Base-by-base conservation (phyloP, 768 basidiomycete species). In the Termitomyces sp. region DNA sequence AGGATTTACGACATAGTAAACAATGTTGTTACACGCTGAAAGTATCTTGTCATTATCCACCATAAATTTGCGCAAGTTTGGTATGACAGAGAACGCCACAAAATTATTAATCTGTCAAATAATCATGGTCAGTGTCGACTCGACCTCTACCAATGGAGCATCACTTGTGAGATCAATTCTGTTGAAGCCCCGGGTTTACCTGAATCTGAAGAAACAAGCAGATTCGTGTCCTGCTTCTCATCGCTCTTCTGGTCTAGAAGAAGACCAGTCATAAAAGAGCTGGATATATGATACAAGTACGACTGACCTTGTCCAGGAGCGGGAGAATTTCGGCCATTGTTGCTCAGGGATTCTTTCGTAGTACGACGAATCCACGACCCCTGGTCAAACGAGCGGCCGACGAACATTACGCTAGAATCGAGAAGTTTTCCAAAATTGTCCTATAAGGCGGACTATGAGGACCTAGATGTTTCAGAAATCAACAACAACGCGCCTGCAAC, bases 341-440 rank as follows among this genome's bases (percentile, higher is more conserved):
- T 67, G n/a, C 65, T 70, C 10, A 85, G 62, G 1, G 83, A 70
- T 24, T 92, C 89, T 65, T 84, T 89, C 1, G 85, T 76, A 18
- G 74, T 74, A 22, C 90, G 81, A 38, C 87, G 83, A 46, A 90
- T 85, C 92, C 92, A 93, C 41, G 85, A 88, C 22, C 85, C 83
- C 60, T 85, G 82, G 63, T 94, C 92, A 18, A 79, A 79, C 3
- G 85, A 85, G 28, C 88, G 81, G 3, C 88, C 88, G 11, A 88
- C 83, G 57, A 90, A 86, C 1, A 82, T 70, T 10, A 94, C 80
- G 52, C 86, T 89, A 7, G 85, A 75, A 63, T 98, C 96, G 10
- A 94, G 79, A 0, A 98, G 79, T 70, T 91, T 95, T 35, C 84
- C 81, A 66, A 90, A 97, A 5, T 82, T 86, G 62, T 98, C 96